Base-by-base conservation (phyloP, 345 rosid genomes). In the Cochlearia excelsa region DNA sequence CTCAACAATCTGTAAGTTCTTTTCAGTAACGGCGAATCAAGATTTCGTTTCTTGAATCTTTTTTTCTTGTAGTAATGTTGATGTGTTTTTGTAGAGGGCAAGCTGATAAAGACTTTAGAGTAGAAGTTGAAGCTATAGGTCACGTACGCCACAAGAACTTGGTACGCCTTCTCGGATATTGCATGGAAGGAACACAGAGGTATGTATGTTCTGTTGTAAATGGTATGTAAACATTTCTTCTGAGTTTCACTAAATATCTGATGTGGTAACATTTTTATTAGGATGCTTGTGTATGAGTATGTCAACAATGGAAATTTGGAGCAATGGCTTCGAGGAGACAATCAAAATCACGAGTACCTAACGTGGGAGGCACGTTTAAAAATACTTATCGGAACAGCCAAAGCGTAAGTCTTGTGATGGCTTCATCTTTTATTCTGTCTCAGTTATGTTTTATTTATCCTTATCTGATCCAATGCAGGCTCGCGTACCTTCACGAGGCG, bases 101-200 rank as follows among this genome's bases (percentile, higher is more conserved):
- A 84, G 97, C 94, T 59, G 97, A 91, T 68, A 91, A 84, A 77
- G 97, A 87, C 67, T 87, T 91, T 67, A 80, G 91, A 74, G 96
- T 87, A 61, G 97, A 91, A 69, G 96, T 91, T 35, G 97, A 91
- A 75, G 96, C 97, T 58, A 91, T 91, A 70, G 97, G 97, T 67
- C 91, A 91, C 9, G 97, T 90, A 28, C 81, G 96, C 50, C 97
- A 91, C 78, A 91, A 91, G 50, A 85, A 91, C 78, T 78, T 91
- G 62, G 97, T 91, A 50, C 91, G 97, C 31, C 96, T 91, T 65
- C 77, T 91, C 4, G 97, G 97, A 4, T 91, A 91, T 74, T 91
- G 97, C 75, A 85, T 91, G 47, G 97, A 87, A 77, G 97, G 97
- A 68, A 87, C 89, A 9, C 97, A 90, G 33, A 90, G 97, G 97